Evolutionary conservation across 352 stramenopile genomes (phyloP).

Genomic region (Pythium aphanidermatum): DNA sequence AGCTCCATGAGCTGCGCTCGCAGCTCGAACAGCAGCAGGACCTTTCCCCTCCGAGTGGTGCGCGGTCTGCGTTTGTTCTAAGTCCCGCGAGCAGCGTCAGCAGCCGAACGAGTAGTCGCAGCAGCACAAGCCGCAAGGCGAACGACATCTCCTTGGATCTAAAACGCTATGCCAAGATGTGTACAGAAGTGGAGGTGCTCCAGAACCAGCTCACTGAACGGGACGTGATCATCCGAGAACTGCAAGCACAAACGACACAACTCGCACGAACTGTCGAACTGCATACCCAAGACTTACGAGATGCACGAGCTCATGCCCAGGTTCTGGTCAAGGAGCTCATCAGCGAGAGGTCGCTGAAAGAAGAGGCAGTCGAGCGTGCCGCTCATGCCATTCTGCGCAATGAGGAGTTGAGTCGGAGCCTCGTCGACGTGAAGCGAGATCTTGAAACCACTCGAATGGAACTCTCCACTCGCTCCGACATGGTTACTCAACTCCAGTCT

Average conservation of each 20-base stretch:
- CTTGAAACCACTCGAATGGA: conserved; percentile 4
- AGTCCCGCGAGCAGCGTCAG: conserved; percentile 1
- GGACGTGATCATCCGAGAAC: conserved; percentile 29
- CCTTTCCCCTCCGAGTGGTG: background rate
- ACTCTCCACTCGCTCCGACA: background rate
- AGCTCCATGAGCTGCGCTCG: conserved; percentile 35
- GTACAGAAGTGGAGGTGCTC: conserved; percentile 32
- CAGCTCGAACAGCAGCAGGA: conserved; percentile 5
- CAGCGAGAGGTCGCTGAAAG: conserved; percentile 17
- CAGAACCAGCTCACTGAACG: conserved; percentile 23
- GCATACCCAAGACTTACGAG: background rate
- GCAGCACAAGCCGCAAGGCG: background rate
- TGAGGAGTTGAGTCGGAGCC: conserved; percentile 6
- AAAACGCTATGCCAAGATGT: conserved; percentile 36
- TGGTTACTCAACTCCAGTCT: background rate
- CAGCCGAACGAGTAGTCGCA: conserved; percentile 14
- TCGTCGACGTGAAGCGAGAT: conserved; percentile 7
- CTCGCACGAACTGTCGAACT: conserved; percentile 8
- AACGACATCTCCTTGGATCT: conserved; percentile 28
- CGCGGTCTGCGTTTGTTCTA: conserved; percentile 5
- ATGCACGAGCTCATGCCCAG: conserved; percentile 9
- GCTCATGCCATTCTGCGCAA: conserved; percentile 27
- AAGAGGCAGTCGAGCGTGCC: conserved; percentile 36
- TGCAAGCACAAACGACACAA: conserved; percentile 22
- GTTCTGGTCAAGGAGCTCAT: conserved; percentile 15